These are phyloP conservation scores for Xylaria sp. DNA, from an alignment of 495 filamentous ascomycete genomes.

Conservation along the genomic window DNA sequence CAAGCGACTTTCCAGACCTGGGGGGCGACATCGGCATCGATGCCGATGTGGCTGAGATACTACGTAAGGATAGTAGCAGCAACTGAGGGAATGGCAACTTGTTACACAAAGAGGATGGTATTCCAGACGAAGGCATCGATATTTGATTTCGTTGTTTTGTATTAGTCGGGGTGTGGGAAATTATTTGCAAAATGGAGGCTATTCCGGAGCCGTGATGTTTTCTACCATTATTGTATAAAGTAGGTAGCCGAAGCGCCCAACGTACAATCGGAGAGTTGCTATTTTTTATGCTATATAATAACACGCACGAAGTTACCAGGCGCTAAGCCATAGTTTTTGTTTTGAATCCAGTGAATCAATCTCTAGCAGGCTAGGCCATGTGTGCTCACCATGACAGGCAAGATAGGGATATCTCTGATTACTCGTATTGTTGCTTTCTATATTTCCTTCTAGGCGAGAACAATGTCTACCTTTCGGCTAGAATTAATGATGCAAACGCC, in stretches of 20 bases:
- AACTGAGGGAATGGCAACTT: background rate
- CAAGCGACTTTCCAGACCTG: conserved; percentile 72
- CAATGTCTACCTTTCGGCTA: background rate
- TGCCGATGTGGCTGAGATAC: conserved; percentile 81
- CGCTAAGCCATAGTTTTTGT: background rate
- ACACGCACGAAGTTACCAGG: background rate
- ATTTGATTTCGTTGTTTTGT: background rate
- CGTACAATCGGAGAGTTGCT: background rate
- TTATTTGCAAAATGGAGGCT: background rate
- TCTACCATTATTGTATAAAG: background rate
- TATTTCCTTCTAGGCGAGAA: background rate
- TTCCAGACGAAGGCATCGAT: background rate
- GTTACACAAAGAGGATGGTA: background rate
- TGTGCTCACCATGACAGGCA: no score
- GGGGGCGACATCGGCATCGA: conserved; percentile 77
- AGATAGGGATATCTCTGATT: background rate
- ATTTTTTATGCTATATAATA: background rate
- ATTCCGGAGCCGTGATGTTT: background rate
- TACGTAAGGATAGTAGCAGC: conserved; percentile 59
- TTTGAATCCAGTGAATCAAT: background rate
- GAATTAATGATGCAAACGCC: conserved; percentile 1
- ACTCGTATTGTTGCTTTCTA: background rate
- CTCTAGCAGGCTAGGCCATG: background rate
- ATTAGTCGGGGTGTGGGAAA: background rate
- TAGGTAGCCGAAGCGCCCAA: background rate